phyloP scores from a whole-genome alignment of 192 early-diverging fungal genomes.

The Chytriomyces sp. region DNA sequence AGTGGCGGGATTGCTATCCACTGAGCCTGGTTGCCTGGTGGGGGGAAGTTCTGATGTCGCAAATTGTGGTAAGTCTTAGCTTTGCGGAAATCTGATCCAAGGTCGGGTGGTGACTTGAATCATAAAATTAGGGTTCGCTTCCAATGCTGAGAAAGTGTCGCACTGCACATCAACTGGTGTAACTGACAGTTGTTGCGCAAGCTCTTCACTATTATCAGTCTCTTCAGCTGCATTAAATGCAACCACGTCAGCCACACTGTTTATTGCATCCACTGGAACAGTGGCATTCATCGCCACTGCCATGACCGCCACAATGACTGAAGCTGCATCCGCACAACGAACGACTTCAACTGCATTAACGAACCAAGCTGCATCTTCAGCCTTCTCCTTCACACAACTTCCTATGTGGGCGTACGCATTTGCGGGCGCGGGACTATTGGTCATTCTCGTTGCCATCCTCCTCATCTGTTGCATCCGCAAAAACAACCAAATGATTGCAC shows the following conservation, averaged over 20 bases:
- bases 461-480: not conserved
- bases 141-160: too few species aligned
- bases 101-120: too few species aligned
- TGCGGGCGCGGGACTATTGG: not conserved
- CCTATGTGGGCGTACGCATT: not conserved
- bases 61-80: slow-evolving; percentile 6
- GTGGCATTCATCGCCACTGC: not conserved
- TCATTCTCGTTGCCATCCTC: not conserved
- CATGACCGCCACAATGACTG: not conserved
- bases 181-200: not conserved
- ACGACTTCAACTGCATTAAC: not conserved
- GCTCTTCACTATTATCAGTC: not conserved
- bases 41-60: not conserved
- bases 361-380: not conserved
- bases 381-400: not conserved
- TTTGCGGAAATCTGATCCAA: too few species aligned
- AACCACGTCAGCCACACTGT: not conserved
- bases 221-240: not conserved
- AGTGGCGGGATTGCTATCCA: not conserved
- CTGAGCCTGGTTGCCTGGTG: not conserved
- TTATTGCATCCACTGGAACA: not conserved
- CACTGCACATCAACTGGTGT: not conserved
- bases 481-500: not conserved
- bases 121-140: not conserved
- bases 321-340: too few species aligned